A percentile compares a stretch with the other conserved stretches of the same genome.
Conservation (phyloP, 2,329 filamentous ascomycete species). For the Decorospora gaudefroyi region DNA sequence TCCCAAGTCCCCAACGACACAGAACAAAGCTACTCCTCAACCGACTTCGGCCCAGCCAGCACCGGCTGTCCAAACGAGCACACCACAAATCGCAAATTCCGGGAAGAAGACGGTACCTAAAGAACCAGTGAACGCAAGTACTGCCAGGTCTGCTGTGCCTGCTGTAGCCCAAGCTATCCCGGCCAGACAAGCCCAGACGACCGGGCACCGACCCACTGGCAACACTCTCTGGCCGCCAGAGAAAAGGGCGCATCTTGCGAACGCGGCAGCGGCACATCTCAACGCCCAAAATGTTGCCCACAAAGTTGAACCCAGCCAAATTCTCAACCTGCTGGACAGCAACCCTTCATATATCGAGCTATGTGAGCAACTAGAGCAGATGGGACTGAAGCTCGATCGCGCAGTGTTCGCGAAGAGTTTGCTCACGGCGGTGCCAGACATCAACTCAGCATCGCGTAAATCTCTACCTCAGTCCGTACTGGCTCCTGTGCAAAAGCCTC, state of each 20-base stretch:
- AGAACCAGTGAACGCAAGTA: slow-evolving; percentile 13
- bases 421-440: slow-evolving; percentile 52
- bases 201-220: slow-evolving; percentile 17
- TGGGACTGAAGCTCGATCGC: slow-evolving; percentile 57
- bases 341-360: slow-evolving; percentile 62
- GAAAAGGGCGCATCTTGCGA: slow-evolving; percentile 57
- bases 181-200: slow-evolving; percentile 8
- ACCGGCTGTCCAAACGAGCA: slow-evolving; percentile 14
- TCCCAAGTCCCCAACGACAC: slow-evolving; percentile 31
- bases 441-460: slow-evolving; percentile 39
- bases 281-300: slow-evolving; percentile 51
- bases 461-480: slow-evolving; percentile 15
- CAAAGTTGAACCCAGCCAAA: slow-evolving; percentile 45
- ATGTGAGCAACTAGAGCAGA: slow-evolving; percentile 58
- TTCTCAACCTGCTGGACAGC: slow-evolving; percentile 55
- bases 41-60: slow-evolving; percentile 14
- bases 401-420: slow-evolving; percentile 59
- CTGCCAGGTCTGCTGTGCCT: slow-evolving; percentile 9
- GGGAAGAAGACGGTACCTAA: slow-evolving; percentile 28
- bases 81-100: slow-evolving; percentile 25
- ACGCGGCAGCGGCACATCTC: slow-evolving; percentile 56
- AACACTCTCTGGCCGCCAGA: slow-evolving; percentile 57
- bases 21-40: slow-evolving; percentile 31
- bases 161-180: slow-evolving; percentile 9
- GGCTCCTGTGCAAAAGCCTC: slow-evolving; percentile 16